Evolutionary conservation across 2,329 filamentous ascomycete species (phyloP), one percentile per base, ranked within the genome.

Genomic region (Blumeriella jaapii): DNA sequence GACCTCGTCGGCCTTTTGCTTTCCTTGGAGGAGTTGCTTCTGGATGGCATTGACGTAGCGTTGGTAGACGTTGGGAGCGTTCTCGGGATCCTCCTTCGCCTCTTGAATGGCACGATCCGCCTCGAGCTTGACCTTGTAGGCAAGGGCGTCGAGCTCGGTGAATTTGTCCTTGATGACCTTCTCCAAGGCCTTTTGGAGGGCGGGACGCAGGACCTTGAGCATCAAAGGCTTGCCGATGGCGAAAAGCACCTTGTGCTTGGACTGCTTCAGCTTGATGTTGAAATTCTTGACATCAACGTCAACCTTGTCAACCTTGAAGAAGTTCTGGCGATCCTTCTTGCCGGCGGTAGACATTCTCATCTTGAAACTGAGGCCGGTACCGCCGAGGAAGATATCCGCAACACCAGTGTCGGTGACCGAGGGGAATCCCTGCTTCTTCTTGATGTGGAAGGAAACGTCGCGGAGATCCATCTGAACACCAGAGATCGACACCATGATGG

Each of bases 241-340:
- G 59, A 96, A 94, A 14, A 96, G 69, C 9, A 91, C 55, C 72
- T 95, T 98, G 71, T 96, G 87, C 59, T 80, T 93, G 34, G 87
- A 95, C 67, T 94, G 76, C 69, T 87, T 86, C 47, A 98, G 60
- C 65, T 93, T 94, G 63, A 98, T 78, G 49, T 81, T 73, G 39
- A 95, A 69, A 54, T 87, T 59, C 62, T 83, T 82, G 48, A 94
- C 74, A 50, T 84, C 77, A 13, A 93, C 38, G 31, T 41, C 69
- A 3, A 94, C 81, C 59, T 82, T 87, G 55, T 93, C 85, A 41
- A 96, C 71, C 71, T 94, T 95, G 73, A 96, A 89, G 63, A 93
- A 91, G 59, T 91, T 77, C 51, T 82, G 74, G 17, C 68, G 65
- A 52, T 94, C 86, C 13, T 66, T 68, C 55, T 78, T 73, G 34